These are phyloP conservation scores for Pleurotus sapidus DNA, from an alignment of 768 basidiomycete genomes.

Conservation along the genomic window DNA sequence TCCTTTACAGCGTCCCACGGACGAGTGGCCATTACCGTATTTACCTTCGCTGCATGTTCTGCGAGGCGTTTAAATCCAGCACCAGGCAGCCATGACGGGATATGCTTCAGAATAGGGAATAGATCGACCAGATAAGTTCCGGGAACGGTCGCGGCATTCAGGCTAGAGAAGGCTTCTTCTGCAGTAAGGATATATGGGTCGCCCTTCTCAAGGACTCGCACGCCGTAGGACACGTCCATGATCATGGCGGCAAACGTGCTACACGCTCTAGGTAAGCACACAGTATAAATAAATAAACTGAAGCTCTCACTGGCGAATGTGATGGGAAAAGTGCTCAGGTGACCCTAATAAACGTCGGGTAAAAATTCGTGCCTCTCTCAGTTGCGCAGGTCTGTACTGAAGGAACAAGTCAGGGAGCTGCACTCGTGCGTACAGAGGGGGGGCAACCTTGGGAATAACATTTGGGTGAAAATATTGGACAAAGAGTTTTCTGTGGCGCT, in stretches of 20 bases:
- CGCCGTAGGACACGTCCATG: slow-evolving; percentile 7
- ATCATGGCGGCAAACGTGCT: slow-evolving; percentile 6
- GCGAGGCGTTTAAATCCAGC: slow-evolving; percentile 3
- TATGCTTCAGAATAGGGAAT: slow-evolving; percentile 3
- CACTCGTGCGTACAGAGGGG: slow-evolving; percentile 1
- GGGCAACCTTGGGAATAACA: slow-evolving; percentile 4
- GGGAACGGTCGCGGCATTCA: slow-evolving; percentile 6
- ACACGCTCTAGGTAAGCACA: neutral
- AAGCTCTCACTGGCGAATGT: slow-evolving; percentile 22
- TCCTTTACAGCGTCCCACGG: slow-evolving; percentile 6
- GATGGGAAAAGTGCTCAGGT: slow-evolving; percentile 18
- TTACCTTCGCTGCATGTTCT: neutral
- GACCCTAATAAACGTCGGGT: slow-evolving; percentile 17
- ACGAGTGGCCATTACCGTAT: slow-evolving; percentile 3
- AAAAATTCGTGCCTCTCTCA: slow-evolving; percentile 19
- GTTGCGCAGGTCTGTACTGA: slow-evolving; percentile 17
- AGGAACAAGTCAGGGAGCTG: neutral
- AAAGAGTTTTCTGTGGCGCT: slow-evolving; percentile 36
- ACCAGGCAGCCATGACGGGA: slow-evolving; percentile 6
- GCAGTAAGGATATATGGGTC: slow-evolving; percentile 5
- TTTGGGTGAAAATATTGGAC: slow-evolving; percentile 15
- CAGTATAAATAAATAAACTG: neutral
- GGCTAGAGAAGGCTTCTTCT: slow-evolving; percentile 4
- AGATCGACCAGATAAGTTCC: slow-evolving; percentile 7
- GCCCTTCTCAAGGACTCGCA: neutral